Evolutionary conservation across 192 early-diverging fungal species (phyloP).

Genomic region (Backusella circina): DNA sequence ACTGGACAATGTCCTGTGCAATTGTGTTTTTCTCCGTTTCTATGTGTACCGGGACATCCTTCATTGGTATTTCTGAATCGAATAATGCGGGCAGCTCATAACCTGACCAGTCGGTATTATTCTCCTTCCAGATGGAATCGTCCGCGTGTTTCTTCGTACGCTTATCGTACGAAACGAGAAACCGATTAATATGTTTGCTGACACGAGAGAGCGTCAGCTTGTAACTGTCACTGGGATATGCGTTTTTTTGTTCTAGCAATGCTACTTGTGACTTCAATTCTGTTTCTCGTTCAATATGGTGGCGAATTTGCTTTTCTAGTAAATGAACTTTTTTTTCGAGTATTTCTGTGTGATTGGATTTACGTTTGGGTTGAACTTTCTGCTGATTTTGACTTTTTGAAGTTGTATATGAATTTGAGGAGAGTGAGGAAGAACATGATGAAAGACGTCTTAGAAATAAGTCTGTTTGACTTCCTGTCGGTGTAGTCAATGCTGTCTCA

Average conservation of each 20-base stretch:
- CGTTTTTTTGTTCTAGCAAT: neutral
- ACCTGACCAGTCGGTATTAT: neutral
- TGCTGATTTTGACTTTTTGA: neutral
- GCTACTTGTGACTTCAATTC: neutral
- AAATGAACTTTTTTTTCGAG: neutral
- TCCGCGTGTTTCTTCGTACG: neutral
- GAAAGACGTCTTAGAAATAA: neutral
- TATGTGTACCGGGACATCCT: neutral
- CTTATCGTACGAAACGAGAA: neutral
- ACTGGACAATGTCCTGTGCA: neutral
- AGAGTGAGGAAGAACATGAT: neutral
- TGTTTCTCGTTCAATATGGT: conserved; percentile 1
- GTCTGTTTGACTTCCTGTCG: neutral
- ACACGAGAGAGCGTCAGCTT: neutral
- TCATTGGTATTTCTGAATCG: neutral
- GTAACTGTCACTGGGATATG: neutral
- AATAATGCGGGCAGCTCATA: neutral
- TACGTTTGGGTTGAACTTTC: neutral
- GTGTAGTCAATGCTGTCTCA: neutral
- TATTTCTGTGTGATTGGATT: neutral
- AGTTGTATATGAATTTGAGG: neutral
- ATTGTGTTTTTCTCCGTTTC: neutral
- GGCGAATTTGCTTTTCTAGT: neutral
- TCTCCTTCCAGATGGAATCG: neutral
- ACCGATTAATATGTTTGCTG: neutral